These are phyloP conservation scores for Allantophomopsis lycopodina DNA, from an alignment of 2,329 filamentous ascomycete species.

Conservation along the genomic window DNA sequence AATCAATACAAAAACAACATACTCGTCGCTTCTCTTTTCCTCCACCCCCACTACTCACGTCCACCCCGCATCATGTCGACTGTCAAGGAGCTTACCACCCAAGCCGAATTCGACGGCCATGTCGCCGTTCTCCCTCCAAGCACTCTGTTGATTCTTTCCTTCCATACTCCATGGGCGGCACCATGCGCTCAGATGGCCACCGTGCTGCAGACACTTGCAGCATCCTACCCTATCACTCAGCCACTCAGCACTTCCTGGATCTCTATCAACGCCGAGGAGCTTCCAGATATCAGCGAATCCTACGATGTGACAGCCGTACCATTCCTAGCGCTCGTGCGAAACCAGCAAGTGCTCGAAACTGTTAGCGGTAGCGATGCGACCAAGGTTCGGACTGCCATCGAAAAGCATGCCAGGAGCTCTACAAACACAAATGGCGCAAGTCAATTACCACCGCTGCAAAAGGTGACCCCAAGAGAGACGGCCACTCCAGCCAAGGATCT, in stretches of 20 bases:
- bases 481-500: constrained; percentile 24
- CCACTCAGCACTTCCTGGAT: constrained; percentile 67
- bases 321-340: constrained; percentile 72
- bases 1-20: no score
- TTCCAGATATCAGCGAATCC: constrained; percentile 78
- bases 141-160: constrained; percentile 75
- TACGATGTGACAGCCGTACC: constrained; percentile 95
- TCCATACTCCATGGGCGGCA: constrained; percentile 93
- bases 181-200: constrained; percentile 90
- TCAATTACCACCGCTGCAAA: constrained; percentile 10
- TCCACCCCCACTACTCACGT: neutral
- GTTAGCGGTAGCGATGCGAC: constrained; percentile 82
- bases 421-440: constrained; percentile 4
- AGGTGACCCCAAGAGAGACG: constrained; percentile 10
- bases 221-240: constrained; percentile 63
- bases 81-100: constrained; percentile 63
- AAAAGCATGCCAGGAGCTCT: constrained; percentile 49
- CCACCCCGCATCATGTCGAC: constrained; percentile 47
- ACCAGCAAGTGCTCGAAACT: constrained; percentile 64
- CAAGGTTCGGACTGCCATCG: constrained; percentile 75
- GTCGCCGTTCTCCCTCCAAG: constrained; percentile 51
- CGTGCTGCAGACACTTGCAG: constrained; percentile 73
- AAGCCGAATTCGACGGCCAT: constrained; percentile 59
- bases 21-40: neutral
- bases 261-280: constrained; percentile 85